Evolutionary conservation across 78 protist species (phyloP).

Genomic region (Dictyostelium intermedium): DNA sequence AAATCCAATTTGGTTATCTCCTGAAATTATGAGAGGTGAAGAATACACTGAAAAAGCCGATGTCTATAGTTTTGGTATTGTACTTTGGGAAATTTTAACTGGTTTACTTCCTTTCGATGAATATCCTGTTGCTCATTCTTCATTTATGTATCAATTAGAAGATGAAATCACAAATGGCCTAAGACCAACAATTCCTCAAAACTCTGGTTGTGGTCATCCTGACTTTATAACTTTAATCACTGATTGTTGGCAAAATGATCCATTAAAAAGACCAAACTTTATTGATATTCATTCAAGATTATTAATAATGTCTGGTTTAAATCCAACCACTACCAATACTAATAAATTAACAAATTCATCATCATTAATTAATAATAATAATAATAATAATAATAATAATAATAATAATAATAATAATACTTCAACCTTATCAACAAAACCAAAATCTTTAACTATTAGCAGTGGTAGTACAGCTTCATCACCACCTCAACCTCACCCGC

Average conservation of each 20-base stretch:
- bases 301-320: neutral
- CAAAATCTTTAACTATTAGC: neutral
- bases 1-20: slow-evolving; percentile 85
- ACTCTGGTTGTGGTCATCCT: neutral
- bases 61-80: slow-evolving; percentile 78
- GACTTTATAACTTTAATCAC: slow-evolving; percentile 2
- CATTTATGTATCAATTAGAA: slow-evolving; percentile 70
- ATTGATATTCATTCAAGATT: slow-evolving; percentile 32
- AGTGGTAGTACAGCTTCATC: neutral
- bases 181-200: slow-evolving; percentile 74
- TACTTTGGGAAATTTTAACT: slow-evolving; percentile 78
- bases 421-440: neutral
- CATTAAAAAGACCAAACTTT: slow-evolving; percentile 67
- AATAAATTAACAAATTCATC: too few species aligned
- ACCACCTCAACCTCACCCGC: slow-evolving; percentile 19
- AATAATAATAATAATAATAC: too few species aligned
- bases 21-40: slow-evolving; percentile 82
- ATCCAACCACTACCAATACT: neutral
- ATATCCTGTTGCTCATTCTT: slow-evolving; percentile 73
- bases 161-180: slow-evolving; percentile 70
- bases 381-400: too few species aligned
- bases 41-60: slow-evolving; percentile 81
- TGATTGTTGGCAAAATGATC: slow-evolving; percentile 80
- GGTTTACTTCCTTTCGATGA: slow-evolving; percentile 75
- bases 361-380: too few species aligned